Evolutionary conservation across 1,139 yeast species (phyloP).

Genomic region (Kodamaea sp.): DNA sequence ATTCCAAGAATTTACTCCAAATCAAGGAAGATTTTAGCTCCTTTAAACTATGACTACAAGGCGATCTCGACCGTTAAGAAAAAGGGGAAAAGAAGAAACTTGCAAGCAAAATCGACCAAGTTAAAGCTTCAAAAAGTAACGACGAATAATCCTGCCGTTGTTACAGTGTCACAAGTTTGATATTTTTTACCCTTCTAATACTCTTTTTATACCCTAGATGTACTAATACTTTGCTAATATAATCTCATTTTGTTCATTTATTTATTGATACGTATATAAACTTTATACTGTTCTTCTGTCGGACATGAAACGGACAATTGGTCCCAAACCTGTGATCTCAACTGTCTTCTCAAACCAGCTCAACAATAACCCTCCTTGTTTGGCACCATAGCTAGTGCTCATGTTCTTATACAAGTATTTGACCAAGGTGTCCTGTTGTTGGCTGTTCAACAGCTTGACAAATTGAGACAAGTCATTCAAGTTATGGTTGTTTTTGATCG

Average conservation of each 20-base stretch:
- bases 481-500: conserved; percentile 58
- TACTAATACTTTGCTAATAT: no score
- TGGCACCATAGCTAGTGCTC: conserved; percentile 72
- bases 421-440: conserved; percentile 73
- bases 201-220: neutral
- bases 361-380: conserved; percentile 81
- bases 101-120: neutral
- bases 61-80: conserved; percentile 15
- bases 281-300: conserved; percentile 77
- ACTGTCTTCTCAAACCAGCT: conserved; percentile 92
- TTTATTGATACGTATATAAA: no score
- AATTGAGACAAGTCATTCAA: conserved; percentile 58
- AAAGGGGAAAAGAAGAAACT: conserved; percentile 12
- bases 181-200: neutral
- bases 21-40: conserved; percentile 10
- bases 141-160: neutral
- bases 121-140: conserved; percentile 1
- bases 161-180: neutral
- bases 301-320: conserved; percentile 78
- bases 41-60: conserved; percentile 16
- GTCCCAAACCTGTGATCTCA: conserved; percentile 81
- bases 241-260: no score
- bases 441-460: conserved; percentile 54
- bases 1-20: neutral
- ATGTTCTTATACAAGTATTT: conserved; percentile 87